These are phyloP conservation scores for Phialophora tarda DNA, from an alignment of 2,329 filamentous ascomycete species.

Conservation along the genomic window DNA sequence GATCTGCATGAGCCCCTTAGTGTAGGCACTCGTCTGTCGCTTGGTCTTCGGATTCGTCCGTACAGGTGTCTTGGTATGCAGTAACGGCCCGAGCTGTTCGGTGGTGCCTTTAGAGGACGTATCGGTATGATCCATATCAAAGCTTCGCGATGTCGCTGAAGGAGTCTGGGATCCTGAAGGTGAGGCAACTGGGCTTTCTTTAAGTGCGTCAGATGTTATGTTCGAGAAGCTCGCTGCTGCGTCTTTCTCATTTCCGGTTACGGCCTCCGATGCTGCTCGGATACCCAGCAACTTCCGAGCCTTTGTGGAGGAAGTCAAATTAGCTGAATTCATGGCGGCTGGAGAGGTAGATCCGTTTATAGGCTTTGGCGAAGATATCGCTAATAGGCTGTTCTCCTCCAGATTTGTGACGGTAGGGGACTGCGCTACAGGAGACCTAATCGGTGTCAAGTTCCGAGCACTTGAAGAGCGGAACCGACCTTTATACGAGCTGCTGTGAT, in stretches of 20 bases:
- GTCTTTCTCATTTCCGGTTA: conserved; percentile 62
- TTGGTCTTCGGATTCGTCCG: conserved; percentile 70
- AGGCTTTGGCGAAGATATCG: conserved; percentile 52
- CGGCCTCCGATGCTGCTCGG: conserved; percentile 79
- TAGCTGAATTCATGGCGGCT: conserved; percentile 55
- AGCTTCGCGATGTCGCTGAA: conserved; percentile 68
- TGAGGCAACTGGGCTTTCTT: conserved; percentile 63
- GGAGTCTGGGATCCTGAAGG: conserved; percentile 73
- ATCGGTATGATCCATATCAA: conserved; percentile 79
- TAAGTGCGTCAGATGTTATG: conserved; percentile 52
- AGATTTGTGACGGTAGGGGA: conserved; percentile 64
- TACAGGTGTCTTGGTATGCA: conserved; percentile 56
- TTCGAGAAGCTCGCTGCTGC: conserved; percentile 48
- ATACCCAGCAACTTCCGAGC: conserved; percentile 70
- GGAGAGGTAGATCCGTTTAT: conserved; percentile 59
- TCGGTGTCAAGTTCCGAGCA: conserved; percentile 57
- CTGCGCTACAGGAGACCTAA: conserved; percentile 48
- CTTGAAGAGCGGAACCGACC: conserved; percentile 65
- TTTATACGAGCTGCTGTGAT: conserved; percentile 64
- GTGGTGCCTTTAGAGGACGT: conserved; percentile 56
- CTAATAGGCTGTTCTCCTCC: conserved; percentile 48
- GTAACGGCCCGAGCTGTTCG: conserved; percentile 51
- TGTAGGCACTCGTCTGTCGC: conserved; percentile 94
- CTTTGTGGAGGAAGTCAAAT: conserved; percentile 62
- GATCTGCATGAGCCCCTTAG: conserved; percentile 80